Conservation (phyloP, 2,329 filamentous ascomycete genomes). For the Ceratocystis eucalypticola region DNA sequence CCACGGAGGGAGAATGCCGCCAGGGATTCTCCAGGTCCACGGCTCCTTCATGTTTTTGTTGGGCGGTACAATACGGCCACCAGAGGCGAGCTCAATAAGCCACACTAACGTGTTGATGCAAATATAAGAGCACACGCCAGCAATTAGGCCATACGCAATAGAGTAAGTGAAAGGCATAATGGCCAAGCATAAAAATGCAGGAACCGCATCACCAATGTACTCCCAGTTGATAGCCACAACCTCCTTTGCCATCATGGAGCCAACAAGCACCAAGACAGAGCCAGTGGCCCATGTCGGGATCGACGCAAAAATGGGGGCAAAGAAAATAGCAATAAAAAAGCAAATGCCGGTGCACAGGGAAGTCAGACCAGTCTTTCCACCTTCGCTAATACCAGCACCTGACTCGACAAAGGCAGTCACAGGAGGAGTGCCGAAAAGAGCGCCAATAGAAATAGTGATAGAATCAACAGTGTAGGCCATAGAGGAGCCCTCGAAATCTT, state of each 20-base stretch:
- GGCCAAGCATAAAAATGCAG: slow-evolving; percentile 70
- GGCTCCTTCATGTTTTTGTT: slow-evolving; percentile 65
- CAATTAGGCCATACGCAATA: slow-evolving; percentile 76
- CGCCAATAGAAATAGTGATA: slow-evolving; percentile 55
- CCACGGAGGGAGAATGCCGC: slow-evolving; percentile 66
- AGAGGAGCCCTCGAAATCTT: slow-evolving; percentile 78
- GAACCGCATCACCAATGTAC: slow-evolving; percentile 71
- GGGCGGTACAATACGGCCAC: slow-evolving; percentile 57
- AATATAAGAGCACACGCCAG: slow-evolving; percentile 63
- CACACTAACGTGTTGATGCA: slow-evolving; percentile 60
- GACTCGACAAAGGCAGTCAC: slow-evolving; percentile 65
- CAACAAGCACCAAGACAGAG: slow-evolving; percentile 74
- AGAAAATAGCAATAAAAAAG: slow-evolving; percentile 60
- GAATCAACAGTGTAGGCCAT: slow-evolving; percentile 65
- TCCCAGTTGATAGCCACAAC: slow-evolving; percentile 79
- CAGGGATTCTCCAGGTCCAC: slow-evolving; percentile 66
- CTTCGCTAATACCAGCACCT: slow-evolving; percentile 62
- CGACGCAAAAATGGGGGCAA: slow-evolving; percentile 62
- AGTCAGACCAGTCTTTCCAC: slow-evolving; percentile 59
- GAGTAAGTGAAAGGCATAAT: slow-evolving; percentile 86
- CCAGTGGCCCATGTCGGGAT: slow-evolving; percentile 72
- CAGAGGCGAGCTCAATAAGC: slow-evolving; percentile 50
- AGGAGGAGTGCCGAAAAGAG: slow-evolving; percentile 55
- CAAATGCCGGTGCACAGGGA: slow-evolving; percentile 55
- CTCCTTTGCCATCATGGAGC: slow-evolving; percentile 71